A percentile compares a stretch with the other conserved stretches of the same genome.
Conservation (phyloP, 2,329 filamentous ascomycete genomes). For the Talaromyces sp. region DNA sequence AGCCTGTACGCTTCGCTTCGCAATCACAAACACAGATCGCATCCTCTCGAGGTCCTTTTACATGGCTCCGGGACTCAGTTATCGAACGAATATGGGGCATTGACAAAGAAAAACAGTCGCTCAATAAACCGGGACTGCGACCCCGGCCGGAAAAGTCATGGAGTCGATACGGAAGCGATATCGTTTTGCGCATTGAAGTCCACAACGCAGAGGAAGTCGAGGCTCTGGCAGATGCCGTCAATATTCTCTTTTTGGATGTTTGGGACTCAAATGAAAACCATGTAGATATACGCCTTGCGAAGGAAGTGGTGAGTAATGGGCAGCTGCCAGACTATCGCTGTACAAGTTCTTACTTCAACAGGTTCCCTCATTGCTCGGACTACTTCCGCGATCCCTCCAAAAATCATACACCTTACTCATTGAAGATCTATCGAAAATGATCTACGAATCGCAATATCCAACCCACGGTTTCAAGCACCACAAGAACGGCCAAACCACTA, state of each 20-base stretch:
- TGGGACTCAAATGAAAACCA: slow-evolving; percentile 81
- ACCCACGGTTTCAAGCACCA: slow-evolving; percentile 27
- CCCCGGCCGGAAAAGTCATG: slow-evolving; percentile 38
- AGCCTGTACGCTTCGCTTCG: slow-evolving; percentile 29
- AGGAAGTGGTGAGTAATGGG: slow-evolving; percentile 62
- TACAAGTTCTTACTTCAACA: slow-evolving; percentile 27
- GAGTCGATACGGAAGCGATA: slow-evolving; percentile 67
- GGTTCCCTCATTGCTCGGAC: slow-evolving; percentile 69
- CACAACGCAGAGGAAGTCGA: slow-evolving; percentile 64
- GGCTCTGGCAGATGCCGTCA: slow-evolving; percentile 68
- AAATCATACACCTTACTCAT: slow-evolving; percentile 72
- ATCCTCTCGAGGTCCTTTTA: slow-evolving; percentile 35
- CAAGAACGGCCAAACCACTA: background rate
- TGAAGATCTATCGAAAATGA: slow-evolving; percentile 71
- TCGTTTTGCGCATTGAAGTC: slow-evolving; percentile 87
- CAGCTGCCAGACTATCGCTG: background rate
- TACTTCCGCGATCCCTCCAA: slow-evolving; percentile 72
- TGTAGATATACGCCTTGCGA: slow-evolving; percentile 77
- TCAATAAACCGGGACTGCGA: slow-evolving; percentile 19
- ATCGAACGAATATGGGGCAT: slow-evolving; percentile 45
- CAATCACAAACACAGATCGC: slow-evolving; percentile 29
- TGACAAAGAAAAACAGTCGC: slow-evolving; percentile 25
- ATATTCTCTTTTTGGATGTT: slow-evolving; percentile 78
- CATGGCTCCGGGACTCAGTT: slow-evolving; percentile 39
- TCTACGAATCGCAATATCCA: slow-evolving; percentile 60